phyloP scores from a whole-genome alignment of 2,329 filamentous ascomycete genomes.

The Diatrype stigma region DNA sequence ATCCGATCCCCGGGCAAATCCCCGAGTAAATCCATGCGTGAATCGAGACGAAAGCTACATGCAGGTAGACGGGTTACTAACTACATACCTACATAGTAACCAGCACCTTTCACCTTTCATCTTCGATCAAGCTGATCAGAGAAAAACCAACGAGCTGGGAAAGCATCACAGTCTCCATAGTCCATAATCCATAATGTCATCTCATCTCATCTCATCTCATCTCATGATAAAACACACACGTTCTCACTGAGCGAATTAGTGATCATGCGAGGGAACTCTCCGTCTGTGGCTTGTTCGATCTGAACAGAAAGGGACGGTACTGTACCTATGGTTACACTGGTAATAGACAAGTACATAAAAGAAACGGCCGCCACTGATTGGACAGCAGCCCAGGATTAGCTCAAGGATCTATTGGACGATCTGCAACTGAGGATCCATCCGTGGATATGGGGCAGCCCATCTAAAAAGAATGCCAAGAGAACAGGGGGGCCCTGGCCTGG shows the following conservation, averaged over 20 bases:
- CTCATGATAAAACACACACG: not conserved
- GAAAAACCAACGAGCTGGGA: not conserved
- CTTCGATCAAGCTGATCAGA: not conserved
- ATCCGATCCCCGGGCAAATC: no score
- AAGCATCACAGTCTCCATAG: no score
- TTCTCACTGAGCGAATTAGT: not conserved
- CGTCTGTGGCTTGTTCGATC: not conserved
- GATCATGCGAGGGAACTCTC: not conserved
- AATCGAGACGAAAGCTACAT: no score
- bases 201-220: no score
- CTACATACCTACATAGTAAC: no score
- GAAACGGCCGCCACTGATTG: not conserved
- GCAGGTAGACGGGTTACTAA: no score
- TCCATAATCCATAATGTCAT: no score
- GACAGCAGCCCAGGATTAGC: not conserved
- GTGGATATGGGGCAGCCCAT: not conserved
- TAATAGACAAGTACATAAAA: not conserved
- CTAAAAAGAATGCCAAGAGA: not conserved
- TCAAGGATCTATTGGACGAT: slow-evolving; percentile 1
- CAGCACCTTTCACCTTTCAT: no score
- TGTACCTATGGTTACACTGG: no score
- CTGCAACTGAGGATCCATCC: not conserved
- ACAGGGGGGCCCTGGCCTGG: not conserved
- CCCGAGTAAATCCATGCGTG: no score
- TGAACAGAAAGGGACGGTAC: not conserved